Percentiles rank a stretch among this genome's conserved stretches.
phyloP scores from a whole-genome alignment of 2,329 filamentous ascomycete species.

The Calonectria hongkongensis region DNA sequence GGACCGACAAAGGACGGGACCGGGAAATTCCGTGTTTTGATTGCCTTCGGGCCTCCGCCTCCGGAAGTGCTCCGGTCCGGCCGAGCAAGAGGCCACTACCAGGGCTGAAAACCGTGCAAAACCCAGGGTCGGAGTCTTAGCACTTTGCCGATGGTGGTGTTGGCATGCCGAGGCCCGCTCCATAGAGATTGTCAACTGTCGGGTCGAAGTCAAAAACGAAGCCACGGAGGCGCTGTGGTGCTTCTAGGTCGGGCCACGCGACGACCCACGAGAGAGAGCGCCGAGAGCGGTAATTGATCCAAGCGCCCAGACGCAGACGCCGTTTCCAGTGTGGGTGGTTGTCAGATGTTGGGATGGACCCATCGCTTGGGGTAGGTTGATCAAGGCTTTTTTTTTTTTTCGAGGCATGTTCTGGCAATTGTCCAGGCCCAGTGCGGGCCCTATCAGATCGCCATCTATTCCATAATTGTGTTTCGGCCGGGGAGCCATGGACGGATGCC shows the following conservation, averaged over 20 bases:
- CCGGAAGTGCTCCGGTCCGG: conserved; percentile 38
- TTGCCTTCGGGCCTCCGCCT: conserved; percentile 26
- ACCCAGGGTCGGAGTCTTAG: conserved; percentile 14
- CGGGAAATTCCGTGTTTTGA: conserved; percentile 23
- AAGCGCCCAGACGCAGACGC: conserved; percentile 49
- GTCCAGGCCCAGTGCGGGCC: conserved; percentile 44
- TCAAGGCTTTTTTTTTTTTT: conserved; percentile 40
- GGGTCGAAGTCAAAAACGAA: conserved; percentile 48
- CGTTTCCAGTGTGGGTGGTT: conserved; percentile 48
- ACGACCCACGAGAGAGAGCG: conserved; percentile 51
- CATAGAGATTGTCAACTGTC: conserved; percentile 40
- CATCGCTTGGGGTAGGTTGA: conserved; percentile 39
- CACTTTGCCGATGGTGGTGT: conserved; percentile 31
- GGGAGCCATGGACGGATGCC: conserved; percentile 36
- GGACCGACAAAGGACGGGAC: conserved; percentile 17
- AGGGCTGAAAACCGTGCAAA: conserved; percentile 32
- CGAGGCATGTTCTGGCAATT: conserved; percentile 39
- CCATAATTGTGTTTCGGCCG: conserved; percentile 33
- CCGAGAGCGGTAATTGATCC: conserved; percentile 49
- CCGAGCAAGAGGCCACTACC: conserved; percentile 26
- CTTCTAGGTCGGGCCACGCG: conserved; percentile 53
- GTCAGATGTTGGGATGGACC: conserved; percentile 52
- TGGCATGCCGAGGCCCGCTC: conserved; percentile 26
- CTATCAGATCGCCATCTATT: conserved; percentile 53
- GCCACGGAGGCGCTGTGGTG: conserved; percentile 44